Percentiles rank a stretch among this genome's conserved stretches.
phyloP scores from a whole-genome alignment of 768 basidiomycete species.

The Tricholoma terreum region DNA sequence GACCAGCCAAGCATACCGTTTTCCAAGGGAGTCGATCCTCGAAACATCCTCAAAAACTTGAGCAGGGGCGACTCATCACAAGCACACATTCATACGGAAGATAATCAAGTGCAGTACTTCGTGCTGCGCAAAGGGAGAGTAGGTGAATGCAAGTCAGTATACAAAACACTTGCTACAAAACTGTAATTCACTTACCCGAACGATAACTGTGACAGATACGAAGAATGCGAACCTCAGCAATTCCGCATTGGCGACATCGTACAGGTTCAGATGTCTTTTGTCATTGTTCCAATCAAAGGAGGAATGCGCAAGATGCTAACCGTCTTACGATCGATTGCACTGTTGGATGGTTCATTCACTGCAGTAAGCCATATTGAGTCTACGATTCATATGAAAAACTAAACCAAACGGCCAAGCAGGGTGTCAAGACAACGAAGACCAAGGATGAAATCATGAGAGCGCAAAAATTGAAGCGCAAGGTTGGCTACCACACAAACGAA shows the following conservation, averaged over 20 bases:
- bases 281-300: background rate
- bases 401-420: background rate
- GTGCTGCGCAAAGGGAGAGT: background rate
- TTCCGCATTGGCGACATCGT: background rate
- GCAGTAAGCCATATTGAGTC: background rate
- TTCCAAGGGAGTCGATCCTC: background rate
- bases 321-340: background rate
- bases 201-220: background rate
- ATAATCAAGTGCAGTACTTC: background rate
- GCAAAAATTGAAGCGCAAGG: background rate
- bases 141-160: background rate
- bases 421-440: background rate
- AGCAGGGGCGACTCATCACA: background rate
- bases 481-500: background rate
- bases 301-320: background rate
- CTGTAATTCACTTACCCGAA: background rate
- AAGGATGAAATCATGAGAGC: background rate
- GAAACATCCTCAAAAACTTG: background rate
- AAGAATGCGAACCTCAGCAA: background rate
- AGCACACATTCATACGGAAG: background rate
- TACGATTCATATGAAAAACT: too few species aligned
- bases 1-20: background rate
- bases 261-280: background rate
- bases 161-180: background rate
- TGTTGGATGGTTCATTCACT: background rate